phyloP scores from a whole-genome alignment of 1,284 basidiomycete species.

The Mycosarcoma maydis region DNA sequence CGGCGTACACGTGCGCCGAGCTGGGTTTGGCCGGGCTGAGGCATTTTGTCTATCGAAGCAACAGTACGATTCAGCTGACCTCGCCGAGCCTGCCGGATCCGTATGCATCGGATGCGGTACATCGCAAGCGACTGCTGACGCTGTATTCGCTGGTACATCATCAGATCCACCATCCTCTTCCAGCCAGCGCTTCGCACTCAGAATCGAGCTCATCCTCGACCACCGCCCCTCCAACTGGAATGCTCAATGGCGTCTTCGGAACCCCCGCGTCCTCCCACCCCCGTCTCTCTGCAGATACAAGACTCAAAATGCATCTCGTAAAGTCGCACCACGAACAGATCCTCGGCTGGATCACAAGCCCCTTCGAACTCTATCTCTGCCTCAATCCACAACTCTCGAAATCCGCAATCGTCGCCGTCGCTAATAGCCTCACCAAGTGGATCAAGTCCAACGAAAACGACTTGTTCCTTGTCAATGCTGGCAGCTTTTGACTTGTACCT shows the following conservation, averaged over 20 bases:
- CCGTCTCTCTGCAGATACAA: constrained; percentile 15
- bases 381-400: constrained; percentile 85
- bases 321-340: constrained; percentile 85
- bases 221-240: background rate
- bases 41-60: constrained; percentile 94
- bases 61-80: constrained; percentile 86
- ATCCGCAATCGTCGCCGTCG: constrained; percentile 82
- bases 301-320: constrained; percentile 71
- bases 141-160: constrained; percentile 41
- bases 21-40: constrained; percentile 85
- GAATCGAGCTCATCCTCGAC: constrained; percentile 6
- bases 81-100: constrained; percentile 82
- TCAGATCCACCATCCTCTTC: constrained; percentile 45
- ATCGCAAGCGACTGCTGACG: constrained; percentile 71
- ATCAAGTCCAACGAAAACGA: constrained; percentile 83
- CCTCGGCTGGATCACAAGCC: constrained; percentile 80
- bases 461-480: constrained; percentile 73
- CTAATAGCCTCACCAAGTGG: constrained; percentile 88
- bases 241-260: constrained; percentile 73
- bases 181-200: too few species aligned
- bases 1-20: constrained; percentile 68
- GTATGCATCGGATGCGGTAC: constrained; percentile 75
- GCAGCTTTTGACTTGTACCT: constrained; percentile 54
- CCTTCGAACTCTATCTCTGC: constrained; percentile 88
- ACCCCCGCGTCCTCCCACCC: background rate